phyloP scores from a whole-genome alignment of 1,284 basidiomycete species.

The Trametes pubescens region DNA sequence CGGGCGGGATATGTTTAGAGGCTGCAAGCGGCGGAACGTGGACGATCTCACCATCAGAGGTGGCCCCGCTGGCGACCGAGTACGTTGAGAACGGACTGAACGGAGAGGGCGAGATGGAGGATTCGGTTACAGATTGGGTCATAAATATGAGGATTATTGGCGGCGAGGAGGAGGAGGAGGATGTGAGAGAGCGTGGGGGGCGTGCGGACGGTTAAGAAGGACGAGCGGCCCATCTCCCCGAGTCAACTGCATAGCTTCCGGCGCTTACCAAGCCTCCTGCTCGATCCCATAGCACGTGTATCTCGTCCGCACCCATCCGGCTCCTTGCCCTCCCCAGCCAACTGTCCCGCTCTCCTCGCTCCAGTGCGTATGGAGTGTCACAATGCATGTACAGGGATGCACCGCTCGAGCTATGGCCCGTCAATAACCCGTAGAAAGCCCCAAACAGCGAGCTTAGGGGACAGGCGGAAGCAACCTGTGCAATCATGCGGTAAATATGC shows the following conservation, averaged over 20 bases:
- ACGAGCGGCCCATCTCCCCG: conserved; percentile 13
- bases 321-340: neutral
- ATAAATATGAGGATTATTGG: conserved; percentile 41
- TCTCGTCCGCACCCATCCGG: conserved; percentile 2
- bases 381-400: neutral
- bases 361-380: neutral
- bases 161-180: conserved; percentile 29
- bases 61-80: conserved; percentile 63
- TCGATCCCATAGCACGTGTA: conserved; percentile 24
- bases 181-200: conserved; percentile 24
- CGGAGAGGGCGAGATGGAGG: conserved; percentile 52
- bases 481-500: neutral
- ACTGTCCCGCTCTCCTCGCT: neutral
- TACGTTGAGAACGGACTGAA: conserved; percentile 61
- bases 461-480: conserved; percentile 12
- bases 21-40: conserved; percentile 11
- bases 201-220: conserved; percentile 27
- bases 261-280: conserved; percentile 23
- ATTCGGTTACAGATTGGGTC: conserved; percentile 49
- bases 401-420: neutral
- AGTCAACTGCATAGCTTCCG: conserved; percentile 30
- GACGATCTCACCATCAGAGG: conserved; percentile 65
- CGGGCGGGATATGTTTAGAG: conserved; percentile 16
- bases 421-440: neutral
- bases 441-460: neutral